A percentile compares a stretch with the other conserved stretches of the same genome.
Conservation (phyloP, 2,329 filamentous ascomycete genomes). For the Monilinia polystroma region DNA sequence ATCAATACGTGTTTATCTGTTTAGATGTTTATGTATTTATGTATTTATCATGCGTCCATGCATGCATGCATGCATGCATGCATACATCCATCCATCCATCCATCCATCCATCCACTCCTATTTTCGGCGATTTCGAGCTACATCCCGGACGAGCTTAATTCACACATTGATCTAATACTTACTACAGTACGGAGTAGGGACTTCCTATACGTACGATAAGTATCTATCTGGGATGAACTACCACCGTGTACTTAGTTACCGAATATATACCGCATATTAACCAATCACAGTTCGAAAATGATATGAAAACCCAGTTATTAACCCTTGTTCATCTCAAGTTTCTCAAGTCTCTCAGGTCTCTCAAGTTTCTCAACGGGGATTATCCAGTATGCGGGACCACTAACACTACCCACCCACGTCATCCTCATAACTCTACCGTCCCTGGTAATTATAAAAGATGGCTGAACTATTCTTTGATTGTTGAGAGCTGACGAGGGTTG, state of each 20-base stretch:
- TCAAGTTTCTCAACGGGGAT: neutral
- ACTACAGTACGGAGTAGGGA: too few relatives aligned
- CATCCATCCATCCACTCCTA: neutral
- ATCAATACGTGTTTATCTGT: neutral
- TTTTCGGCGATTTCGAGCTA: neutral
- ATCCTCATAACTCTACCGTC: neutral
- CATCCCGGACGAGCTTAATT: neutral
- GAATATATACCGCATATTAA: neutral
- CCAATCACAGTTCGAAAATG: neutral
- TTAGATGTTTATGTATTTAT: too few relatives aligned
- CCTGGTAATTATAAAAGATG: neutral
- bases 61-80: too few relatives aligned
- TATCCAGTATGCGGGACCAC: neutral
- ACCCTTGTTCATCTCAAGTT: too few relatives aligned
- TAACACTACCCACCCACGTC: neutral
- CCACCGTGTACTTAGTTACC: neutral
- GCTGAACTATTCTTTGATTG: neutral
- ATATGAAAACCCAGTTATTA: neutral
- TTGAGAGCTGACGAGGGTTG: neutral
- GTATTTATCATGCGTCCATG: too few relatives aligned
- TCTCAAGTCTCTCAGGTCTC: too few relatives aligned
- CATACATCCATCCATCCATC: neutral
- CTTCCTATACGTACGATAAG: neutral
- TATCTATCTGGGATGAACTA: neutral
- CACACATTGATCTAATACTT: too few relatives aligned